phyloP scores from a whole-genome alignment of 2,329 filamentous ascomycete species.

The Trichophyton verrucosum region DNA sequence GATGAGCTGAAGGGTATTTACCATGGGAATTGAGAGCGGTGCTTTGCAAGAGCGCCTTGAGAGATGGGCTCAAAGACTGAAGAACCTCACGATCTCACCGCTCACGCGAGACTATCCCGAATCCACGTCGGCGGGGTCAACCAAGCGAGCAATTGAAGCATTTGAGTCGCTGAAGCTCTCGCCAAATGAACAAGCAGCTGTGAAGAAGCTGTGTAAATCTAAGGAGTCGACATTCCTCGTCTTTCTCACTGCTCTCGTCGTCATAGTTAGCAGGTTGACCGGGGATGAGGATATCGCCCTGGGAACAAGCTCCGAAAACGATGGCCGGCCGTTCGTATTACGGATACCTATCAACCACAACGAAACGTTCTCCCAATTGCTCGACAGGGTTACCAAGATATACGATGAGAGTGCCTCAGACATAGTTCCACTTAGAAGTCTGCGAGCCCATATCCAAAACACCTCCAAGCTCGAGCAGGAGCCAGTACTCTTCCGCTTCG shows the following conservation, averaged over 20 bases:
- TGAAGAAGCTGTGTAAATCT: conserved; percentile 24
- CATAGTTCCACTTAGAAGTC: conserved; percentile 30
- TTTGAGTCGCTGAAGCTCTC: conserved; percentile 31
- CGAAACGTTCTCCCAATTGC: conserved; percentile 31
- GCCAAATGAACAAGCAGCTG: conserved; percentile 24
- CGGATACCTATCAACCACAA: conserved; percentile 30
- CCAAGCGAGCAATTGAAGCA: conserved; percentile 31
- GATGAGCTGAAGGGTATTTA: not conserved
- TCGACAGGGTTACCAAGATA: conserved; percentile 31
- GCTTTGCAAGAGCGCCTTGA: conserved; percentile 29
- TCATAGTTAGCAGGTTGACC: conserved; percentile 35
- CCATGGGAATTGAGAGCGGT: conserved; percentile 11
- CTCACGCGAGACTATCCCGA: conserved; percentile 35
- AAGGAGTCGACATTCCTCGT: conserved; percentile 26
- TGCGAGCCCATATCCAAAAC: conserved; percentile 31
- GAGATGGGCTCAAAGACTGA: conserved; percentile 31
- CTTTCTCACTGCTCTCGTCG: conserved; percentile 33
- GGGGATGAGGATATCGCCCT: conserved; percentile 40
- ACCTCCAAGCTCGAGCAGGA: conserved; percentile 28
- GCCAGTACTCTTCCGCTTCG: conserved; percentile 36
- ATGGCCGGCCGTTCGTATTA: conserved; percentile 36
- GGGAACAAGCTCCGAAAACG: conserved; percentile 32
- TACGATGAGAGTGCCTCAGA: conserved; percentile 31
- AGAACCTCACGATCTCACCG: conserved; percentile 33
- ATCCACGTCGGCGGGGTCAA: conserved; percentile 17